Conservation (phyloP, 169 alveolate genomes). For the Cryptosporidium ryanae region DNA sequence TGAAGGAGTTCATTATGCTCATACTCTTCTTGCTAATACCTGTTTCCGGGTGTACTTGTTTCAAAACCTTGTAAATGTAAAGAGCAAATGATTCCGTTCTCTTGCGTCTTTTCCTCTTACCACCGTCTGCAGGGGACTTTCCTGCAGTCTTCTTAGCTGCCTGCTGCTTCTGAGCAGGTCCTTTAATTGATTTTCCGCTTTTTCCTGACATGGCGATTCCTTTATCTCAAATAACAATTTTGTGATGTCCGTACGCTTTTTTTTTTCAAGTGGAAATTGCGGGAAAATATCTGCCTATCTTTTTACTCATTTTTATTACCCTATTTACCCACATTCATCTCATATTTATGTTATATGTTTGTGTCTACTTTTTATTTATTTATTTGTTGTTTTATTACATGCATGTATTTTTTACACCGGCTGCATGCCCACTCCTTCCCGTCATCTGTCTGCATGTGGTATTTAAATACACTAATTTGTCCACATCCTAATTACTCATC, state of each 20-base stretch:
- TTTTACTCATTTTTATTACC: background rate
- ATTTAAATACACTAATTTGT: too few relatives aligned
- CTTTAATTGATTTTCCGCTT: constrained; percentile 76
- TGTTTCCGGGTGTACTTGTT: constrained; percentile 98
- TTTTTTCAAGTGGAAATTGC: constrained; percentile 69
- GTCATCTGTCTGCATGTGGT: too few relatives aligned
- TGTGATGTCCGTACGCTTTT: constrained; percentile 28
- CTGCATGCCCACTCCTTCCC: too few relatives aligned
- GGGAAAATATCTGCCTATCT: constrained; percentile 14
- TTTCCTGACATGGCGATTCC: constrained; percentile 86
- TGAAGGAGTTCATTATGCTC: constrained; percentile 99
- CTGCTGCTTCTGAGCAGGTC: constrained; percentile 87
- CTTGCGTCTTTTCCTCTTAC: constrained; percentile 91
- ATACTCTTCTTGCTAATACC: constrained; percentile 98
- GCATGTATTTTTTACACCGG: too few relatives aligned
- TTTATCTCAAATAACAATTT: background rate
- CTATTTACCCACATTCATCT: constrained; percentile 35
- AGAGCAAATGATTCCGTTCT: constrained; percentile 96
- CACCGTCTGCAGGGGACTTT: constrained; percentile 85
- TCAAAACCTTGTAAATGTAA: constrained; percentile 98
- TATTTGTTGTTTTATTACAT: background rate
- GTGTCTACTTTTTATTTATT: constrained; percentile 30
- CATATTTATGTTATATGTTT: constrained; percentile 13
- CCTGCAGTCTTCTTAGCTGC: constrained; percentile 92
- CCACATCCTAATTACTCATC: too few relatives aligned